Evolutionary conservation across 2,329 filamentous ascomycete species (phyloP).

Genomic region (Ceratocystis huliohia): DNA sequence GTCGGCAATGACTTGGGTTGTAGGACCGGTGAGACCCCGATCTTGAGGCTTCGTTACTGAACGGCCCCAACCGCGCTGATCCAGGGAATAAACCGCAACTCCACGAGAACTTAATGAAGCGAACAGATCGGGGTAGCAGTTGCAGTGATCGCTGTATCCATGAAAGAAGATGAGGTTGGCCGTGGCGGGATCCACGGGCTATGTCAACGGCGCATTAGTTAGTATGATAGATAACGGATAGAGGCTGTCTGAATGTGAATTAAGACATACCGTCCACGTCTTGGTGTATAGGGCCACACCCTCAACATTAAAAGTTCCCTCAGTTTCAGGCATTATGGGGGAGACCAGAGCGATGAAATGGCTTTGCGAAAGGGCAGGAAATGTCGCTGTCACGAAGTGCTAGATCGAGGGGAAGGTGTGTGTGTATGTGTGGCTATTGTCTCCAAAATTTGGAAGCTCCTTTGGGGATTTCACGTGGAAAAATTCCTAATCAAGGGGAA

Average conservation of each 20-base stretch:
- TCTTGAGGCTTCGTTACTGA: constrained; percentile 50
- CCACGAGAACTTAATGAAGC: constrained; percentile 53
- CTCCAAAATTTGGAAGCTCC: background rate
- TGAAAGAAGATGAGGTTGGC: constrained; percentile 75
- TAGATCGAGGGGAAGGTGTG: background rate
- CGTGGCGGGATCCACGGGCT: constrained; percentile 45
- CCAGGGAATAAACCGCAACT: constrained; percentile 65
- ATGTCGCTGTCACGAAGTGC: background rate
- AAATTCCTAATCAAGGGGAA: background rate
- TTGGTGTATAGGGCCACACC: constrained; percentile 41
- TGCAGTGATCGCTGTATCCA: constrained; percentile 78
- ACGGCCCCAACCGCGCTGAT: constrained; percentile 82
- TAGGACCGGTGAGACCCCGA: constrained; percentile 61
- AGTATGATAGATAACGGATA: constrained; percentile 11
- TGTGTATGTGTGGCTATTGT: background rate
- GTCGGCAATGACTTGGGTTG: constrained; percentile 59
- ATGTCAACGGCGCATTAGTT: constrained; percentile 11
- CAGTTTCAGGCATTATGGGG: constrained; percentile 27
- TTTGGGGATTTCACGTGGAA: background rate
- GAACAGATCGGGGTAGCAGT: constrained; percentile 66
- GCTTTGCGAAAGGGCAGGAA: background rate
- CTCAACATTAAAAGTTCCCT: constrained; percentile 38
- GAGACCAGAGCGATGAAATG: background rate
- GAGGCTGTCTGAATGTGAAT: background rate
- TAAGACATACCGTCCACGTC: constrained; percentile 44